Conservation (phyloP, 768 basidiomycete species). For the Xerocomus brunneocitrinus region DNA sequence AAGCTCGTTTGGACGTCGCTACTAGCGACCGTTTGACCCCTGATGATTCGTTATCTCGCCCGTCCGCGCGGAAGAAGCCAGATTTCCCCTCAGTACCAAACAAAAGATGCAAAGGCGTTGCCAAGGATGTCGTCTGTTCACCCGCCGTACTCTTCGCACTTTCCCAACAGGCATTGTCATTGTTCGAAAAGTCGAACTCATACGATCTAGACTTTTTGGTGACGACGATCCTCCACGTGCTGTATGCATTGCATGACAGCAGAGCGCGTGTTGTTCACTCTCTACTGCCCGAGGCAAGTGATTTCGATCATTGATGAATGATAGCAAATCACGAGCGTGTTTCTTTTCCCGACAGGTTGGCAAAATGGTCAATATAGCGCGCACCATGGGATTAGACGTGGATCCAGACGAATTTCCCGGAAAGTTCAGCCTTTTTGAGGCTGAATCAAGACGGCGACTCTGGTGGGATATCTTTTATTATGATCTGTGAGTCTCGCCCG, state of each 20-base stretch:
- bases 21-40: conserved; percentile 14
- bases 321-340: conserved; percentile 12
- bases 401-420: conserved; percentile 54
- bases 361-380: conserved; percentile 64
- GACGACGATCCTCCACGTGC: conserved; percentile 54
- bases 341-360: conserved; percentile 42
- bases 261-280: conserved; percentile 38
- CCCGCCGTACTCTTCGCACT: conserved; percentile 43
- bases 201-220: conserved; percentile 57
- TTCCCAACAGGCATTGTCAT: conserved; percentile 43
- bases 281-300: conserved; percentile 26
- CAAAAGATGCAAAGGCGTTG: conserved; percentile 26
- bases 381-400: conserved; percentile 55
- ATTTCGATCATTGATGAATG: conserved; percentile 26
- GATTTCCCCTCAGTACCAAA: conserved; percentile 10
- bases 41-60: conserved; percentile 25
- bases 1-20: conserved; percentile 21
- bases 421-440: conserved; percentile 46
- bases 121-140: conserved; percentile 27
- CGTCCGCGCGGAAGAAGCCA: conserved; percentile 20
- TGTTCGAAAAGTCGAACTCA: conserved; percentile 39
- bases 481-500: conserved; percentile 56
- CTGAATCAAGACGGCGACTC: conserved; percentile 49
- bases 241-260: conserved; percentile 51
- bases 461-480: conserved; percentile 83